Base-by-base conservation (phyloP, 31 red algal genomes). In the Porphyra umbilicalis region DNA sequence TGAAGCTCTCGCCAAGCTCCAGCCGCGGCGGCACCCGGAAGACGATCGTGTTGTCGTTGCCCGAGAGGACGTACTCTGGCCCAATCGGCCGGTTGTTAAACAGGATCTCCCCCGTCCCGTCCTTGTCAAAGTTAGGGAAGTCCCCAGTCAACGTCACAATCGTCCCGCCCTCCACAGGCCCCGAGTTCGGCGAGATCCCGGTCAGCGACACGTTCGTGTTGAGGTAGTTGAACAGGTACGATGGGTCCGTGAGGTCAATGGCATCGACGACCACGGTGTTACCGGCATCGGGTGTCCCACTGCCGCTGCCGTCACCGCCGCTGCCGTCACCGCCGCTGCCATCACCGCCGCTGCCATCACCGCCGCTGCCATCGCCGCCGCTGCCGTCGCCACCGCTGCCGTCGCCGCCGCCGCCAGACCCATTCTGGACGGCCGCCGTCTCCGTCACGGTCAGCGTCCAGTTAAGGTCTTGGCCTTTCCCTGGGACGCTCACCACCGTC, bases 151-250 rank as follows among this genome's bases (percentile, higher is more conserved):
- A 81, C 29, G 85, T 81, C 30, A 86, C 80, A 15, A 76, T 78
- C 18, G 80, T 86, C 8, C 89, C 89, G 2, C 89, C 89, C 13
- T 76, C 89, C 80, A 87, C 84, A 18, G 89, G 84, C 9, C 89
- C 89, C 11, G 75, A 78, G 39, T 38, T 39, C 33, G 89, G 89
- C 20, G 42, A 75, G 35, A 92, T 92, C 39, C 77, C 57, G 30
- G 25, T 57, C 37, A 40, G 74, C 10, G 35, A 33, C 34, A 78
- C 77, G 35, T 34, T 35, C 16, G 35, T 4, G 33, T 20, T 35
- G 14, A 75, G 76, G 77, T 87, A 83, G 42, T 84, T 78, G 80
- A 92, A 92, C 38, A 86, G 68, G 57, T 80, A 92, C 10, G 83
- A 36, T 34, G 83, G 89, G 57, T 40, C 77, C 11, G 83, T 92